Base-by-base conservation (phyloP, 2,329 filamentous ascomycete species). In the Tothia fuscella region DNA sequence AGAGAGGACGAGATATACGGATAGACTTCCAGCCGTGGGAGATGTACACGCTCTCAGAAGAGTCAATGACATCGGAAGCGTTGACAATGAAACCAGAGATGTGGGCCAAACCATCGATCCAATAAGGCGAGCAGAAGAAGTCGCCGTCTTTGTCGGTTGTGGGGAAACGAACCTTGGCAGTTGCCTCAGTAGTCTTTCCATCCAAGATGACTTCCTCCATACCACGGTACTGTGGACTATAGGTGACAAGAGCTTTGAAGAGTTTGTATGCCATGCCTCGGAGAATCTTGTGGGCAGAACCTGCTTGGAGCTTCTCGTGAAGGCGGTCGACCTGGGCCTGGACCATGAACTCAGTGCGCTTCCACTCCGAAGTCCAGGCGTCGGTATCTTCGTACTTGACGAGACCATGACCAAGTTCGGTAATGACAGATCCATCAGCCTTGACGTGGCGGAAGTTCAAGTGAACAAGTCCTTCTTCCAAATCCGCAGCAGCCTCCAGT, bases 261-360 rank as follows among this genome's bases (percentile, higher is more conserved):
- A 80, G 70, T 62, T 87, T 88, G 70, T 91, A 91, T 12, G 80
- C 79, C 64, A 87, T 74, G 25, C 80, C 80, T 20, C 80, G 76
- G 38, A 80, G 74, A 47, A 87, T 73, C 61, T 82, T 81, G 56
- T 82, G 80, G 21, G 80, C 80, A 43, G 73, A 71, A 29, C 81
- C 81, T 25, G 66, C 69, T 51, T 73, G 63, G 42, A 81, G 78
- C 45, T 76, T 79, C 47, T 73, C 69, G 51, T 76, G 74, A 54
- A 89, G 76, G 26, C 86, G 67, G 54, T 87, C 66, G 43, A 71
- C 64, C 54, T 70, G 67, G 37, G 61, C 63, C 54, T 70, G 66
- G 38, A 70, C 67, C 67, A 71, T 70, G 58, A 63, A 85, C 50
- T 71, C 70, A 49, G 74, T 72, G 41, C 80, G 78, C 46, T 76